Conservation (phyloP, 129 eudicot species). For the Sambucus nigra region DNA sequence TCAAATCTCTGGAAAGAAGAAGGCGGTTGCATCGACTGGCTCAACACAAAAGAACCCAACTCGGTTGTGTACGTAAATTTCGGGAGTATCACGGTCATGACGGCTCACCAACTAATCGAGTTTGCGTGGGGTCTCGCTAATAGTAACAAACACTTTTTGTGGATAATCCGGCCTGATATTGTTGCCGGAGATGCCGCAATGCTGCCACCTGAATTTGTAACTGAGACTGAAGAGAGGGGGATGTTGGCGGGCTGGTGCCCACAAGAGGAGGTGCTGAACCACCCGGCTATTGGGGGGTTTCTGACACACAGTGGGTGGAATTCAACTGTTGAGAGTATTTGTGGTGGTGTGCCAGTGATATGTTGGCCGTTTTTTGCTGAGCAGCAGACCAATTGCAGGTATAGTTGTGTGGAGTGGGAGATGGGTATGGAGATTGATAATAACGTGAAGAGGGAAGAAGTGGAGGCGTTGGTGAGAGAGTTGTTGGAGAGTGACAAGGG, state of each 20-base stretch:
- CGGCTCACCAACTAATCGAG: conserved; percentile 29
- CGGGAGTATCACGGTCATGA: conserved; percentile 32
- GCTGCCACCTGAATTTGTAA: conserved; percentile 30
- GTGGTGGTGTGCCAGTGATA: conserved; percentile 25
- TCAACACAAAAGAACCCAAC: conserved; percentile 14
- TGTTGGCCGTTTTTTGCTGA: conserved; percentile 53
- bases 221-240: conserved; percentile 28
- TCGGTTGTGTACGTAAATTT: conserved; percentile 26
- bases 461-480: conserved; percentile 23
- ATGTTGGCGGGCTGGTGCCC: conserved; percentile 35
- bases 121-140: conserved; percentile 67
- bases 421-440: conserved; percentile 36
- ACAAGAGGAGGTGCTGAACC: conserved; percentile 31
- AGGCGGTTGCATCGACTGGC: conserved; percentile 25
- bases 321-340: conserved; percentile 32
- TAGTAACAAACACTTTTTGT: conserved; percentile 32
- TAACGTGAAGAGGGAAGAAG: conserved; percentile 22
- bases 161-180: conserved; percentile 39
- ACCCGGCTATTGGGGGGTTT: conserved; percentile 31
- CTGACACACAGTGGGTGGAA: conserved; percentile 42
- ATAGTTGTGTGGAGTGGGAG: conserved; percentile 25
- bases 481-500: conserved; percentile 34
- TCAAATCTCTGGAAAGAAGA: conserved; percentile 31
- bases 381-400: conserved; percentile 33
- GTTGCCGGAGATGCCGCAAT: conserved; percentile 33